Conservation (phyloP, 352 stramenopile genomes). For the Lagenidium sp. region DNA sequence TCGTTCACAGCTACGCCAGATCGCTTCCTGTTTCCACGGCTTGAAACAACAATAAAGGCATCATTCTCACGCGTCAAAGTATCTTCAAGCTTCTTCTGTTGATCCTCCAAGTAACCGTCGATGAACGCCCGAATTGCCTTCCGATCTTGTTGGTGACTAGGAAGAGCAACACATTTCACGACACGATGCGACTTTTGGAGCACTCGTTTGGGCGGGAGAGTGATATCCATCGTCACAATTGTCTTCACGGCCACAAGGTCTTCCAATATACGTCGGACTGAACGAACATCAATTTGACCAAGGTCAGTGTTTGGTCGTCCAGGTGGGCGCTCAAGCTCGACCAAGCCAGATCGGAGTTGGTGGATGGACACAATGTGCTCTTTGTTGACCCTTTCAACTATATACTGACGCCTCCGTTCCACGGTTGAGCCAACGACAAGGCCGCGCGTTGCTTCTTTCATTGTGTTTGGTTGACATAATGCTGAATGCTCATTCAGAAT, state of each 20-base stretch:
- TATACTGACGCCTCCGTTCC: constrained; percentile 39
- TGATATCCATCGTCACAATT: constrained; percentile 55
- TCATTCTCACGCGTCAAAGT: constrained; percentile 46
- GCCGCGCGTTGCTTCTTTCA: constrained; percentile 40
- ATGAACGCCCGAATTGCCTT: constrained; percentile 46
- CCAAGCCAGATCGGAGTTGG: constrained; percentile 42
- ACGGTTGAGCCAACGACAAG: constrained; percentile 44
- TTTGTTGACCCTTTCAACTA: constrained; percentile 39
- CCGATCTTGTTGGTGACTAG: constrained; percentile 39
- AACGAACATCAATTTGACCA: constrained; percentile 51
- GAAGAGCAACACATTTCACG: constrained; percentile 56
- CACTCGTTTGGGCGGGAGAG: constrained; percentile 49
- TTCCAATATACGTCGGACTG: constrained; percentile 52
- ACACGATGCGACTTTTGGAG: constrained; percentile 53
- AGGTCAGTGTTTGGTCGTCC: constrained; percentile 11
- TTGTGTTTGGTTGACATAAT: constrained; percentile 35
- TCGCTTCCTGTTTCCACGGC: constrained; percentile 13
- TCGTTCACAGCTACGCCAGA: constrained; percentile 4
- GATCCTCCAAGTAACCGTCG: constrained; percentile 48
- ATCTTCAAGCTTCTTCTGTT: constrained; percentile 53
- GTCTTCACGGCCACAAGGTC: constrained; percentile 39
- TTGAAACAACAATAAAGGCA: constrained; percentile 54
- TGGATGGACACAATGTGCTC: constrained; percentile 68
- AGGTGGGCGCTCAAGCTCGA: constrained; percentile 31
- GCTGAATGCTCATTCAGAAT: not conserved